Evolutionary conservation across 306 rosid genomes (phyloP), one percentile per base, ranked within the genome.

Genomic region (Vigna reflexopilosa): DNA sequence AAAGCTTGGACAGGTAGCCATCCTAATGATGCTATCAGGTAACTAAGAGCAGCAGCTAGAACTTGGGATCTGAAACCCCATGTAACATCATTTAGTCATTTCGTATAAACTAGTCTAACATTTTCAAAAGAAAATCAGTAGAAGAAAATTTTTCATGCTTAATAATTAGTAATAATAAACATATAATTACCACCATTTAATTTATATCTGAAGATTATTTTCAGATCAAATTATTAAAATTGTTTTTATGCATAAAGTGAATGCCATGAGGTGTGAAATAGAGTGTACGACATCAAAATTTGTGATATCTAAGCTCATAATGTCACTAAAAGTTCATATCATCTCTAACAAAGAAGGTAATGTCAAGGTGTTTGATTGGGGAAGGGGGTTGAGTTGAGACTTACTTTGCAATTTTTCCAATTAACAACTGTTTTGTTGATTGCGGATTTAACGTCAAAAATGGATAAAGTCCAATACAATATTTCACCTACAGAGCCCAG

Each of bases 401-500:
- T 78, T 82, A 95, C 98, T 38, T 81, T 17, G 88, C 75, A 81
- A 82, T 70, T 82, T 87, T 91, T 70, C 77, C 77, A 28, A 91
- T 89, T 59, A 82, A 5, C 67, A 74, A 24, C 74, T 95, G 98
- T 50, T 77, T 40, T 76, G 15, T 66, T 20, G 97, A 92, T 34
- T 85, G 74, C 40, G 47, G 73, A 83, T 95, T 87, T 73, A 91
- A 66, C 7, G 89, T 85, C 89, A 95, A 81, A 91, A 95, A 95
- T n/a, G 98, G 98, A 87, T 92, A 89, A 44, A 92, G 85, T 56
- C 90, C 97, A 62, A 89, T 49, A 63, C 89, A 92, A 84, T 75
- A 89, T 73, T 79, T 85, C 80, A 93, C 97, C 98, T 95, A 76
- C 74, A 77, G 78, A 51, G n/a, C 73, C 77, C 75, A 58, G 66